Evolutionary conservation across 352 stramenopile genomes (phyloP), one percentile per base, ranked within the genome.

Genomic region (Albugo laibachii): DNA sequence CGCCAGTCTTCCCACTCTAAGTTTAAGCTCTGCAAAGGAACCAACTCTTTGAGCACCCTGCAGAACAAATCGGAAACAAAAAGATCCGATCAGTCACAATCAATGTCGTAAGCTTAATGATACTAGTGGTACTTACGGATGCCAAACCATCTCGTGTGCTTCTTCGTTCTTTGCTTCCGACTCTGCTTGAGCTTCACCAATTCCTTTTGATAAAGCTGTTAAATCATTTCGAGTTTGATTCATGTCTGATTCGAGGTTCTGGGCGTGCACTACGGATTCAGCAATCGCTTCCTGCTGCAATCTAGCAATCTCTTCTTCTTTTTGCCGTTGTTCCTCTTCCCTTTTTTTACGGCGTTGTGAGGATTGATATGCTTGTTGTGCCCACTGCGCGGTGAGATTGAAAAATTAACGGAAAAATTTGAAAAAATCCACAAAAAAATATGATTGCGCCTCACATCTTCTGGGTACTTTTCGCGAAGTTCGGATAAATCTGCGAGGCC

Each of bases 1-100:
- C 75, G 72, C 75, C 75, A 88, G 46, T 68, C 68, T 57, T 88
- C 75, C 66, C 72, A 84, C 56, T 83, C 69, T 39, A 83, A 56
- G 48, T 83, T 88, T 27, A 85, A 56, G 47, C 70, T 85, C 54
- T 79, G 66, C 21, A 88, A 49, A 21, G 75, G 75, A 45, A 88
- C 72, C 12, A 88, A 58, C 46, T 88, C 75, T 19, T 71, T 70
- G 11, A 81, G 59, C 38, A 88, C 69, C 5, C 75, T 88, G 43
- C 16, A 13, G 6, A 42, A 14, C 20, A 21, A 18, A 27, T 1
- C 51, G 19, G 19, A 15, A 19, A 2, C 31, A 37, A 20, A 14
- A 43, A 31, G 35, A 44, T 20, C 2, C 36, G 20, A 59, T 20
- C 50, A 41, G 12, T 19, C 11, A 35, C 45, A 40, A 1, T 11